Conservation (phyloP, 345 rosid genomes). For the Lepidium africanum region DNA sequence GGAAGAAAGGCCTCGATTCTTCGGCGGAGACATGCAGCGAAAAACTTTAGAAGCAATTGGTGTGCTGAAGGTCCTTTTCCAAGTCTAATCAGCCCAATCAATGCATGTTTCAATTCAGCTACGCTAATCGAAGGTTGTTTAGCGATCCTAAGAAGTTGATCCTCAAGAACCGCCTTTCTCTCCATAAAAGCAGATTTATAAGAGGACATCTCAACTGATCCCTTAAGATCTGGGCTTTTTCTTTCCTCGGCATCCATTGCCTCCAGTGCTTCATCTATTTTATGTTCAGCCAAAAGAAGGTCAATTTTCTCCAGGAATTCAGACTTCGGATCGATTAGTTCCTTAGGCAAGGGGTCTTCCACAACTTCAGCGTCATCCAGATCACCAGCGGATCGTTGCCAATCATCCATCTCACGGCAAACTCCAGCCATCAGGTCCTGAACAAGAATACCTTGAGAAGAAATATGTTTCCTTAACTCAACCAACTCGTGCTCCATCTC, state of each 20-base stretch:
- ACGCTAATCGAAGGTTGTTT: conserved; percentile 53
- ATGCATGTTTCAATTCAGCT: conserved; percentile 49
- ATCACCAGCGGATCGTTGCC: conserved; percentile 39
- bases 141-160: conserved; percentile 55
- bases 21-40: conserved; percentile 48
- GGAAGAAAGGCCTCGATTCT: conserved; percentile 63
- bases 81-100: conserved; percentile 56
- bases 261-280: conserved; percentile 65
- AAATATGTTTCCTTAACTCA: conserved; percentile 80
- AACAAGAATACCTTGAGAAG: conserved; percentile 78
- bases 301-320: conserved; percentile 60
- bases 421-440: conserved; percentile 86
- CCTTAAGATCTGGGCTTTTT: conserved; percentile 49
- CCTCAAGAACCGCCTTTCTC: conserved; percentile 67
- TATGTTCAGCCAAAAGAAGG: conserved; percentile 82
- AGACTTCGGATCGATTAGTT: conserved; percentile 28
- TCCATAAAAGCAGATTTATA: conserved; percentile 51
- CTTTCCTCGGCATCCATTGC: conserved; percentile 67
- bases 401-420: conserved; percentile 61
- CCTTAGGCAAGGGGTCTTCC: conserved; percentile 29
- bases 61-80: conserved; percentile 89
- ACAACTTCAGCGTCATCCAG: conserved; percentile 29
- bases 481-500: conserved; percentile 91
- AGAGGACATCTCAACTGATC: conserved; percentile 40
- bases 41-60: conserved; percentile 55